A percentile compares a stretch with the other conserved stretches of the same genome.
Conservation (phyloP, 805 yeast genomes). For the Wickerhamiella kurtzmanii region DNA sequence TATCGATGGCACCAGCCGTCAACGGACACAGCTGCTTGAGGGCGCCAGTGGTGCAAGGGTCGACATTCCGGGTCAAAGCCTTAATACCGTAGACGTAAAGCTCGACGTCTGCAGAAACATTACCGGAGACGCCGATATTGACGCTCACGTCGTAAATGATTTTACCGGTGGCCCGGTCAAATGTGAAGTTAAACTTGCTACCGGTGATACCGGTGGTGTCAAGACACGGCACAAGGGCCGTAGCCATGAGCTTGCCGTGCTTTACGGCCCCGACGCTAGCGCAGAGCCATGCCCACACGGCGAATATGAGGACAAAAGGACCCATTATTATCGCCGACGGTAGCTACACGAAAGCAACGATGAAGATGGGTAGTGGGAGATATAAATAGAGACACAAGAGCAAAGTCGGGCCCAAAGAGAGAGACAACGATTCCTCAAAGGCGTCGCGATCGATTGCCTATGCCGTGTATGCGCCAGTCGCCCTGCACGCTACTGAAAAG, state of each 20-base stretch:
- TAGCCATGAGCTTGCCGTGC: slow-evolving; percentile 31
- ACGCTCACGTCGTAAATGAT: slow-evolving; percentile 57
- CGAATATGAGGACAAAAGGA: not conserved
- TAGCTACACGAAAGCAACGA: no score
- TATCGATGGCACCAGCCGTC: slow-evolving; percentile 65
- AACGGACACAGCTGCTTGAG: slow-evolving; percentile 89
- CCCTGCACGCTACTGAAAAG: no score
- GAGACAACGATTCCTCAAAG: no score
- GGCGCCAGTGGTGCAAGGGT: slow-evolving; percentile 42
- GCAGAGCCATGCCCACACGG: not conserved
- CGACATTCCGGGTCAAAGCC: slow-evolving; percentile 42
- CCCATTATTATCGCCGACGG: no score
- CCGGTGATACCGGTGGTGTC: slow-evolving; percentile 62
- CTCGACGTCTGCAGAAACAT: slow-evolving; percentile 53
- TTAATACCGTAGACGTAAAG: slow-evolving; percentile 80
- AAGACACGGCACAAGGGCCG: slow-evolving; percentile 80
- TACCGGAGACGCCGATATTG: slow-evolving; percentile 51
- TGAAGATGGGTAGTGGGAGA: no score
- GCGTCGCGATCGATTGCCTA: no score
- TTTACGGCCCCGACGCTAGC: slow-evolving; percentile 6
- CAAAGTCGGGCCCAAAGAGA: no score
- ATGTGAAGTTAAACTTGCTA: slow-evolving; percentile 55
- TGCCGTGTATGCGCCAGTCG: no score
- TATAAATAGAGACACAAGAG: no score
- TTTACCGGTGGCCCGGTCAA: slow-evolving; percentile 58